Evolutionary conservation across 768 basidiomycete species (phyloP).

Genomic region (Suillus subalutaceus): DNA sequence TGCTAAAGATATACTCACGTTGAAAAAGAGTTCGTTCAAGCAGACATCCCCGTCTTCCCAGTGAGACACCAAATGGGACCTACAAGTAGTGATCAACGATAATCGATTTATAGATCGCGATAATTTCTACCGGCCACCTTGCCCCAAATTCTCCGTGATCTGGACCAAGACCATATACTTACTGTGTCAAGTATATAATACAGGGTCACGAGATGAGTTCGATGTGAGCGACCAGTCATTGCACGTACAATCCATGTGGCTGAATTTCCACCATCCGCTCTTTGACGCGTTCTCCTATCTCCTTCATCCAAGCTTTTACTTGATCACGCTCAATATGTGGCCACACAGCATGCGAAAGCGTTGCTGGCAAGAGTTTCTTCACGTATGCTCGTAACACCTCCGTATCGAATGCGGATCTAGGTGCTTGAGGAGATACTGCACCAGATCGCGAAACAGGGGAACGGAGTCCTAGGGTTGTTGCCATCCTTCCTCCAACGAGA

Average conservation of each 20-base stretch:
- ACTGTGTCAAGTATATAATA: constrained; percentile 39
- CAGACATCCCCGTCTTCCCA: constrained; percentile 87
- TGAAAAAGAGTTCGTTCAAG: constrained; percentile 76
- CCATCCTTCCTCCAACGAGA: constrained; percentile 18
- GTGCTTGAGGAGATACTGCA: constrained; percentile 50
- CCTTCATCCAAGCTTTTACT: constrained; percentile 77
- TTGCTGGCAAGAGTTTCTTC: constrained; percentile 76
- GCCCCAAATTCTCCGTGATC: constrained; percentile 81
- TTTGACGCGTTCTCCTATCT: constrained; percentile 83
- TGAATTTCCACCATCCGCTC: constrained; percentile 86
- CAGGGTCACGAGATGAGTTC: constrained; percentile 17
- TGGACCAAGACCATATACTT: constrained; percentile 89
- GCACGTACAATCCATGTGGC: constrained; percentile 77
- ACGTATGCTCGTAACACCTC: constrained; percentile 78
- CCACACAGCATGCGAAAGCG: constrained; percentile 68
- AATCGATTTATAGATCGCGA: constrained; percentile 1
- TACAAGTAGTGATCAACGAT: constrained; percentile 30
- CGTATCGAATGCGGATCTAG: constrained; percentile 65
- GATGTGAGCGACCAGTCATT: not conserved
- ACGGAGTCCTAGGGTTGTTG: constrained; percentile 47
- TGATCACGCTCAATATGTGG: constrained; percentile 69
- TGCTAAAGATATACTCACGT: constrained; percentile 51
- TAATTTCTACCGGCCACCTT: constrained; percentile 74
- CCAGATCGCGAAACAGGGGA: constrained; percentile 65
- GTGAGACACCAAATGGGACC: constrained; percentile 82